Evolutionary conservation across 1,284 basidiomycete genomes (phyloP).

Genomic region (Apiotrichum porosum): DNA sequence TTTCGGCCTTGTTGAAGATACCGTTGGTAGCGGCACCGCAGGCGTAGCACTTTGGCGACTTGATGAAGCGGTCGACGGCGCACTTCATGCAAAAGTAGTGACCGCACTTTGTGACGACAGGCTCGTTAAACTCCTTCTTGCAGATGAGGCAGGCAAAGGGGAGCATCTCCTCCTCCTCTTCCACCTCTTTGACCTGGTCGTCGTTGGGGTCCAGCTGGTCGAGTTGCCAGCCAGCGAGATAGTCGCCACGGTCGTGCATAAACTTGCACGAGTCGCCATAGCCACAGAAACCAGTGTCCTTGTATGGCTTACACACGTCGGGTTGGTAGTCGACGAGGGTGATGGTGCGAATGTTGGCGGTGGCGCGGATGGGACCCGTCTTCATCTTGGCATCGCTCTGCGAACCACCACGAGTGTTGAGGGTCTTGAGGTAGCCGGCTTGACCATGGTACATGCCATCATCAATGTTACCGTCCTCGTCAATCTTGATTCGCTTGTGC

Average conservation of each 20-base stretch:
- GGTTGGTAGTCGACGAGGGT: conserved; percentile 98
- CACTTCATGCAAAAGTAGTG: conserved; percentile 92
- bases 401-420: conserved; percentile 65
- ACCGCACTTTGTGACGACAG: conserved; percentile 90
- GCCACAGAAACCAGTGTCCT: conserved; percentile 98
- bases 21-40: conserved; percentile 89
- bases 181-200: conserved; percentile 55
- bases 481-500: conserved; percentile 36
- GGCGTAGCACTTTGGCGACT: conserved; percentile 92
- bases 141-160: conserved; percentile 98
- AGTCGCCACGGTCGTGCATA: conserved; percentile 71
- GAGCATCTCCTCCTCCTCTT: conserved; percentile 75
- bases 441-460: conserved; percentile 88
- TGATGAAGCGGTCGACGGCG: conserved; percentile 86
- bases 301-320: conserved; percentile 99
- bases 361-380: conserved; percentile 72
- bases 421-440: conserved; percentile 72
- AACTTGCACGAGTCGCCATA: conserved; percentile 99
- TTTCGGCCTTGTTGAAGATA: conserved; percentile 59
- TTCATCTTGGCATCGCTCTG: conserved; percentile 77
- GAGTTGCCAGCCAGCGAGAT: conserved; percentile 96
- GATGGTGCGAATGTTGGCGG: conserved; percentile 85
- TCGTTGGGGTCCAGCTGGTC: conserved; percentile 54
- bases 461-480: conserved; percentile 54
- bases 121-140: conserved; percentile 88